A percentile compares a stretch with the other conserved stretches of the same genome.
Evolutionary conservation across 768 basidiomycete species (phyloP).

Genomic region (Termitomyces titanicus): DNA sequence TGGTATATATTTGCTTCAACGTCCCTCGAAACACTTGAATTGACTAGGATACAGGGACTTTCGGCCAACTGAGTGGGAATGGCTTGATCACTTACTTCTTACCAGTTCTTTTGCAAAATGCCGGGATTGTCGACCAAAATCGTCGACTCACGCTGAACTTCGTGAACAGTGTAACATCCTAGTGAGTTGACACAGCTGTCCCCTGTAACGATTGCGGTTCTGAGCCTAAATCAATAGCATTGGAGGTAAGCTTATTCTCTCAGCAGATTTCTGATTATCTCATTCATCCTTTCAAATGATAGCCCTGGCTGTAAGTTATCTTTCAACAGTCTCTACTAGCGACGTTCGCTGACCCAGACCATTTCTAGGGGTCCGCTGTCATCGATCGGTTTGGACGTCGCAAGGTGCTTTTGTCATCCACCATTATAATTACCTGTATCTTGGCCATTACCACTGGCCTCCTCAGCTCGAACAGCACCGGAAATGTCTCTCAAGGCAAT

Average conservation of each 20-base stretch:
- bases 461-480: conserved; percentile 32
- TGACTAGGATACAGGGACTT: conserved; percentile 18
- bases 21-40: neutral
- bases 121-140: conserved; percentile 40
- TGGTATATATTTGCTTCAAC: conserved; percentile 22
- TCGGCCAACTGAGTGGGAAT: conserved; percentile 45
- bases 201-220: neutral
- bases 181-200: conserved; percentile 23
- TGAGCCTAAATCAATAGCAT: conserved; percentile 19
- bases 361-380: conserved; percentile 36
- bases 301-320: conserved; percentile 1
- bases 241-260: conserved; percentile 25
- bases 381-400: conserved; percentile 49
- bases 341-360: neutral
- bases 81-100: conserved; percentile 48
- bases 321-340: neutral
- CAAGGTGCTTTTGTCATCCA: conserved; percentile 38
- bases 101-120: conserved; percentile 42
- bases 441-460: conserved; percentile 46
- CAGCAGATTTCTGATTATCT: neutral
- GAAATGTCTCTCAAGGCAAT: conserved; percentile 34
- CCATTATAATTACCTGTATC: conserved; percentile 31
- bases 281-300: neutral
- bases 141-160: conserved; percentile 44
- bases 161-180: conserved; percentile 49